These are phyloP conservation scores for Chrysanthemum lavandulifolium DNA, from an alignment of 129 eudicot species.

Conservation along the genomic window DNA sequence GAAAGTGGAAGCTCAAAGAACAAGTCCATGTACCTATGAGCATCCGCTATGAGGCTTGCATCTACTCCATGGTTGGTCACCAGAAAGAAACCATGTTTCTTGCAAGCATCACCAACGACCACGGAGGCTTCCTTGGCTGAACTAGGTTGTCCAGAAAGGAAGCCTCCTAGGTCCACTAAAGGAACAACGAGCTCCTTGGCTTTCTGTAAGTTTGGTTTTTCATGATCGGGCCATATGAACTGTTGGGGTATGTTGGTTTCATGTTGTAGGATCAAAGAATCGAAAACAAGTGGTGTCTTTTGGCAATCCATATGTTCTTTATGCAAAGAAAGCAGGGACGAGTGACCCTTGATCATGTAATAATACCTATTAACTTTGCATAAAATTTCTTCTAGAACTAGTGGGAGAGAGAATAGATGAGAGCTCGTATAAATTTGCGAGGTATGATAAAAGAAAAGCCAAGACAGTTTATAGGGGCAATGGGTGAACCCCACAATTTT, in stretches of 20 bases:
- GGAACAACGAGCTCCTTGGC: conserved; percentile 40
- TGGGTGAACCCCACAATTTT: conserved; percentile 39
- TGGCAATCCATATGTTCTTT: conserved; percentile 18
- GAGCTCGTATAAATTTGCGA: conserved; percentile 31
- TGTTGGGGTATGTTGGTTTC: conserved; percentile 54
- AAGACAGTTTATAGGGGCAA: conserved; percentile 51
- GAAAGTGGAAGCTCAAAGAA: conserved; percentile 53
- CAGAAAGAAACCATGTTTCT: conserved; percentile 54
- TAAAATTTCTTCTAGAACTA: neutral
- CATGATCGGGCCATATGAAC: conserved; percentile 56
- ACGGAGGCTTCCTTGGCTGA: conserved; percentile 35
- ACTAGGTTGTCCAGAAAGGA: conserved; percentile 35
- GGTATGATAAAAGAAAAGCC: conserved; percentile 52
- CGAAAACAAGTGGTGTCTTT: conserved; percentile 38
- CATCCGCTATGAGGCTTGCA: conserved; percentile 40
- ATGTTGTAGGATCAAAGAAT: conserved; percentile 37
- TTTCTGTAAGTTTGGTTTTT: conserved; percentile 41
- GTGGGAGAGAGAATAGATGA: conserved; percentile 14
- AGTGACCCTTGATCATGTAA: conserved; percentile 25
- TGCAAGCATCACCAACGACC: conserved; percentile 50
- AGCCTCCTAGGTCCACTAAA: conserved; percentile 44
- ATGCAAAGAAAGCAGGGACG: conserved; percentile 24
- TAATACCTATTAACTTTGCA: conserved; percentile 27
- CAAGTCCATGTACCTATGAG: conserved; percentile 46
- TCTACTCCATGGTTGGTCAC: conserved; percentile 55